phyloP scores from a whole-genome alignment of 441 rosid genomes.

The Aquilaria agallochum region DNA sequence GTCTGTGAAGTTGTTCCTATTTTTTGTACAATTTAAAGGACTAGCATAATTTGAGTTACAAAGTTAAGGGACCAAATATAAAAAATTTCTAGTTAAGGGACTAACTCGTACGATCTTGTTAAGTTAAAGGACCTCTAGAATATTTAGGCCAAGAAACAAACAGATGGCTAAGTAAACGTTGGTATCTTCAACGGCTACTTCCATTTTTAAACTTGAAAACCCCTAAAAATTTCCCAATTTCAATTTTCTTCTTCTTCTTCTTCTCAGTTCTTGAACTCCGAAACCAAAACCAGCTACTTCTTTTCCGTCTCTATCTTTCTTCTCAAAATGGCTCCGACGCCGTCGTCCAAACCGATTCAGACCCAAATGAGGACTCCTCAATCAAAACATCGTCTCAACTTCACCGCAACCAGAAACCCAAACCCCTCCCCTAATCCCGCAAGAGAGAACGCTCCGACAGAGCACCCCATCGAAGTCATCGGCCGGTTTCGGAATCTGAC shows the following conservation, averaged over 20 bases:
- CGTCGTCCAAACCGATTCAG: conserved; percentile 51
- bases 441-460: conserved; percentile 44
- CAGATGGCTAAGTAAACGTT: conserved; percentile 33
- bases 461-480: conserved; percentile 90
- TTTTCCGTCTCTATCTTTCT: neutral
- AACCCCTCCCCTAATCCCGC: conserved; percentile 46
- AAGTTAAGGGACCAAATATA: no score
- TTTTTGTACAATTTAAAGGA: no score
- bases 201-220: conserved; percentile 20
- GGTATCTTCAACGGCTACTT: conserved; percentile 52
- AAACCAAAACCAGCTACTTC: neutral
- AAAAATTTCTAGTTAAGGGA: no score
- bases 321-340: conserved; percentile 70
- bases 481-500: conserved; percentile 79
- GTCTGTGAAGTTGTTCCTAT: no score
- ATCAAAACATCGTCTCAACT: conserved; percentile 65
- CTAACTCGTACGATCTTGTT: no score
- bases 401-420: conserved; percentile 35
- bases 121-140: no score
- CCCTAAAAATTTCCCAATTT: neutral
- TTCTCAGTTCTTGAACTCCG: neutral
- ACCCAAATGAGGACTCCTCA: conserved; percentile 56
- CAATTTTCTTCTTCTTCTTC: conserved; percentile 16
- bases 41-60: no score
- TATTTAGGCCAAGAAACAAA: no score